A percentile compares a stretch with the other conserved stretches of the same genome.
phyloP scores from a whole-genome alignment of 106 monocot species.

The Narthecium ossifragum region DNA sequence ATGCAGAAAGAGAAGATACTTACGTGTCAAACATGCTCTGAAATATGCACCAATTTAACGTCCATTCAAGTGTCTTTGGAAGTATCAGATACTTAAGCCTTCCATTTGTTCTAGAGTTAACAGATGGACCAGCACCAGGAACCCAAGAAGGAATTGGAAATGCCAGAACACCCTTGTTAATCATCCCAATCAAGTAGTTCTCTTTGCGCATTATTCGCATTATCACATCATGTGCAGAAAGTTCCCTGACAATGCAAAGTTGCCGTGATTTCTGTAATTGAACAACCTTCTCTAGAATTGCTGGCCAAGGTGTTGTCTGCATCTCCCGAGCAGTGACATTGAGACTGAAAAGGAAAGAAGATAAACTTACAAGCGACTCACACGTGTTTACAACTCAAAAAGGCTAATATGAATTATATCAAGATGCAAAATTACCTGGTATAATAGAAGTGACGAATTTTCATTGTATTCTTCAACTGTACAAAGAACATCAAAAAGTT shows the following conservation, averaged over 20 bases:
- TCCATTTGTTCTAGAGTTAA: conserved; percentile 32
- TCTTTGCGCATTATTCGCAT: conserved; percentile 99
- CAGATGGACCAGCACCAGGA: conserved; percentile 82
- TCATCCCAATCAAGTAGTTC: conserved; percentile 97
- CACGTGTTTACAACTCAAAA: background rate
- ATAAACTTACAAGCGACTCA: conserved; percentile 3
- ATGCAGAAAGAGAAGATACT: too few relatives aligned
- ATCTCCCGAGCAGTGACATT: conserved; percentile 85
- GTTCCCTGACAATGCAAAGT: conserved; percentile 92
- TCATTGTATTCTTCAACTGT: conserved; percentile 72
- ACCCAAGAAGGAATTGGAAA: conserved; percentile 78
- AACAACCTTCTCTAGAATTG: conserved; percentile 79
- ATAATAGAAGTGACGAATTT: conserved; percentile 68
- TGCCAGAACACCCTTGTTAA: conserved; percentile 89
- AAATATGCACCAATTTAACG: conserved; percentile 96
- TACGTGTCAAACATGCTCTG: conserved; percentile 99
- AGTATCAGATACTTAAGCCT: conserved; percentile 73
- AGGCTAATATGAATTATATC: background rate
- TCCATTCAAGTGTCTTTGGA: conserved; percentile 95
- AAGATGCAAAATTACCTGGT: conserved; percentile 38
- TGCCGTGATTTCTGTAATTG: conserved; percentile 59
- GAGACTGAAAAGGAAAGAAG: conserved; percentile 45
- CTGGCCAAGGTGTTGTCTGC: conserved; percentile 80
- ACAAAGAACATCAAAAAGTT: conserved; percentile 89
- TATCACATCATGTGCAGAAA: conserved; percentile 84